These are phyloP conservation scores for Candida albicans DNA, from an alignment of 1,139 yeast genomes.

Conservation along the genomic window DNA sequence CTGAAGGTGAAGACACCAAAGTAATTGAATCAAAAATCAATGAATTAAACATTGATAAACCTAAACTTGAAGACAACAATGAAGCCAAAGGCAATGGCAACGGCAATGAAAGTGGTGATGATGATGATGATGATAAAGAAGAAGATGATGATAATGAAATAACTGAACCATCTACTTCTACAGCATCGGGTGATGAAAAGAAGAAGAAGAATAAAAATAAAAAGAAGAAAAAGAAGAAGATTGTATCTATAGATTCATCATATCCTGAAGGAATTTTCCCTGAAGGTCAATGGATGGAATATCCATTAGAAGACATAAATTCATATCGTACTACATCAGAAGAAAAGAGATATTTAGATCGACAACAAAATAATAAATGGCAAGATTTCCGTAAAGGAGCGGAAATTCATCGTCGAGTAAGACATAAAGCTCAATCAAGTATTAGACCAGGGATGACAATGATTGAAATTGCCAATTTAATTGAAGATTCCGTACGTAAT, in stretches of 20 bases:
- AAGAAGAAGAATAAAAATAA: conserved; percentile 45
- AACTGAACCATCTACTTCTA: conserved; percentile 15
- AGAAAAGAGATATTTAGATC: conserved; percentile 77
- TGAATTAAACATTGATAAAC: conserved; percentile 12
- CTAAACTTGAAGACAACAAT: too few relatives aligned
- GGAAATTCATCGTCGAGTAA: conserved; percentile 89
- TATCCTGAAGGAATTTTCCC: conserved; percentile 81
- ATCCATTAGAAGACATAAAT: conserved; percentile 64
- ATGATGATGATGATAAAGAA: conserved; percentile 10
- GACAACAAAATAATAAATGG: conserved; percentile 65
- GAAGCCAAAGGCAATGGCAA: neutral
- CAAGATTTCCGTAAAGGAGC: conserved; percentile 95
- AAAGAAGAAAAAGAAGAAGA: conserved; percentile 43
- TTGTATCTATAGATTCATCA: conserved; percentile 60
- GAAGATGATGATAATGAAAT: conserved; percentile 14
- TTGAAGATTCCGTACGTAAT: conserved; percentile 81
- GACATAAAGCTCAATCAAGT: conserved; percentile 71
- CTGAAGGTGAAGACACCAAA: conserved; percentile 9
- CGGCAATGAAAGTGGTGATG: conserved; percentile 4
- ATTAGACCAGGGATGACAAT: conserved; percentile 91
- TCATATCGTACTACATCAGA: conserved; percentile 79
- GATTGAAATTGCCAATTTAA: conserved; percentile 84
- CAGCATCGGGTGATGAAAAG: conserved; percentile 31
- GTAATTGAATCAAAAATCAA: conserved; percentile 15
- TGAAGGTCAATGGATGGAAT: conserved; percentile 83